Evolutionary conservation across 257 asterid species (phyloP).

Genomic region (Cynanchum wilfordii): DNA sequence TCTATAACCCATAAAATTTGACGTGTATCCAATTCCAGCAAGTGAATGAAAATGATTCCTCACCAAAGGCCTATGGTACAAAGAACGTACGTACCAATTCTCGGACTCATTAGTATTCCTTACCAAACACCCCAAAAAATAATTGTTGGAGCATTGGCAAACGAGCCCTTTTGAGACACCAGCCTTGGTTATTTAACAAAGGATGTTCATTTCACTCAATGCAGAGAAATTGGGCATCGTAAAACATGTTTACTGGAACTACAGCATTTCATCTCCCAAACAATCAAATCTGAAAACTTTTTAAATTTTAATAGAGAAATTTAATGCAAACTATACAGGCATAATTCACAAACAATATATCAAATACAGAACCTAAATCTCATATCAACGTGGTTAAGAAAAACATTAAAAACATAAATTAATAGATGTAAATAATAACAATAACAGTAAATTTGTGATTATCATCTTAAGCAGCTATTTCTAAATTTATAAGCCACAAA

Average conservation of each 20-base stretch:
- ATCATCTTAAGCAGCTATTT: background rate
- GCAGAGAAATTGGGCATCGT: constrained; percentile 16
- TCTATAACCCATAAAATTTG: constrained; percentile 1
- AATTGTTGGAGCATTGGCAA: constrained; percentile 21
- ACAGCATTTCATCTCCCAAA: background rate
- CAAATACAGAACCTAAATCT: background rate
- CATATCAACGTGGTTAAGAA: too few relatives aligned
- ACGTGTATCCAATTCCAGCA: constrained; percentile 23
- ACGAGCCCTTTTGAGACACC: constrained; percentile 79
- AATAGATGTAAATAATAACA: background rate
- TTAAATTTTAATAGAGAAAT: background rate
- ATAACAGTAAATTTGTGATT: background rate
- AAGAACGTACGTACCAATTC: constrained; percentile 54
- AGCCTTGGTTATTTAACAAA: constrained; percentile 60
- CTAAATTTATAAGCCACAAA: background rate
- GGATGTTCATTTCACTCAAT: constrained; percentile 50
- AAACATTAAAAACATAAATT: background rate
- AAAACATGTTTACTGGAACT: constrained; percentile 13
- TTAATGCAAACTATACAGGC: background rate
- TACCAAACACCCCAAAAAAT: constrained; percentile 34
- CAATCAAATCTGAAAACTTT: background rate
- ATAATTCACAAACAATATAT: background rate
- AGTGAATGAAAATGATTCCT: constrained; percentile 51
- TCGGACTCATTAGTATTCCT: constrained; percentile 64
- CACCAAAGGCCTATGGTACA: constrained; percentile 96